phyloP scores from a whole-genome alignment of 768 basidiomycete species.

The Botryobasidium botryosum region DNA sequence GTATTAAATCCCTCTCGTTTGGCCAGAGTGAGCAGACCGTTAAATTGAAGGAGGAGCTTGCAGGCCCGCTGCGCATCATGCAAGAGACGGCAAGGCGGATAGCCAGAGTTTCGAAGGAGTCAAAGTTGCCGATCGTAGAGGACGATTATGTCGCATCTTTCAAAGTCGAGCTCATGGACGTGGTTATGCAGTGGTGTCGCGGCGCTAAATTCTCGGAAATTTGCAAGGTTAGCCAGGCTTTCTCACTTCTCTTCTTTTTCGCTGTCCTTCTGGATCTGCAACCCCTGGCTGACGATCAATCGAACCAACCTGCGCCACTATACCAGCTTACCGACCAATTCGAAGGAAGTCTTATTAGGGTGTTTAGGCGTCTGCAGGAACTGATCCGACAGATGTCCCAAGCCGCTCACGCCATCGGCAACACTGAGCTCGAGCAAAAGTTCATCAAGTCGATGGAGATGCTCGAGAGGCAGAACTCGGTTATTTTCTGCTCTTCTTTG shows the following conservation, averaged over 20 bases:
- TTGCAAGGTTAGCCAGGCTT: constrained; percentile 51
- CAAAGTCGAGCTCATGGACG: constrained; percentile 98
- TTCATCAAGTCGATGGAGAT: constrained; percentile 84
- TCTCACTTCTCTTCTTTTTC: background rate
- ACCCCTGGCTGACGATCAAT: too few relatives aligned
- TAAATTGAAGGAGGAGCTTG: constrained; percentile 84
- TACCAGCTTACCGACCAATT: constrained; percentile 87
- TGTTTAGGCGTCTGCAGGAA: constrained; percentile 88
- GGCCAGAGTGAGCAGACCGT: constrained; percentile 66
- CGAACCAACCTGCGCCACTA: background rate
- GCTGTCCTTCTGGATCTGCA: background rate
- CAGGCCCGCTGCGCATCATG: constrained; percentile 81
- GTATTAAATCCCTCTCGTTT: background rate
- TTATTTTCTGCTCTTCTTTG: constrained; percentile 78
- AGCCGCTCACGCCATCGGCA: constrained; percentile 93
- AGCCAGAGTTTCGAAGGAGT: constrained; percentile 92
- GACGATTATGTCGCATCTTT: constrained; percentile 92
- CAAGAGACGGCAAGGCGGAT: constrained; percentile 91
- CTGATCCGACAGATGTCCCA: constrained; percentile 90
- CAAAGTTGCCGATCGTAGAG: constrained; percentile 74
- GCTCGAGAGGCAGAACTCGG: constrained; percentile 86
- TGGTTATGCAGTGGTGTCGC: constrained; percentile 95
- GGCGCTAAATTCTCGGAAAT: constrained; percentile 93
- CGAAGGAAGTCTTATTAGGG: constrained; percentile 91
- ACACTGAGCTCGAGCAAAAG: constrained; percentile 81